Evolutionary conservation across 2,329 filamentous ascomycete genomes (phyloP), one percentile per base, ranked within the genome.

Genomic region (Nectriaceae sp.): DNA sequence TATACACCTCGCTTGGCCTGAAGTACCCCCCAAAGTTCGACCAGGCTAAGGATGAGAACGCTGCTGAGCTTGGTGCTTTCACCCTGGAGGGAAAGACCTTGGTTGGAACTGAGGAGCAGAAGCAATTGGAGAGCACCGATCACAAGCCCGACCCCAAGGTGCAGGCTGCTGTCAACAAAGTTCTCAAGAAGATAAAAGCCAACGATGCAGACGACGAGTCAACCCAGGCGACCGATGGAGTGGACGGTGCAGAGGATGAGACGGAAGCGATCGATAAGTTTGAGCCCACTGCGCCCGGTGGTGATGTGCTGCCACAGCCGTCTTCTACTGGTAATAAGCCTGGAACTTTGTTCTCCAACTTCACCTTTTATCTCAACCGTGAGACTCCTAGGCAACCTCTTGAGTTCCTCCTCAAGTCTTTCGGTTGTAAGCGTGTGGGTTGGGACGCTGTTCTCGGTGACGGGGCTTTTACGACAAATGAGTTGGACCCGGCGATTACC

Each of bases 21-120:
- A 90, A 97, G 49, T 99, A 99, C 67, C 94, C 94, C 16, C 94
- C 94, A 53, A 96, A 91, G 71, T 97, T 97, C 63, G 90, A 97
- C 67, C 77, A 83, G 59, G 79, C 78, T 66, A 93, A 89, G 73
- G 94, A 97, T 65, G 91, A 96, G 67, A 83, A 88, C 63, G 91
- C 90, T 53, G 94, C 88, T 39, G 94, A 97, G 71, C 78, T 99
- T 39, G 89, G 85, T 20, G 94, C 94, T 21, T 96, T 97, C 73
- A 90, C 88, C 22, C 78, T 99, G 4, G 91, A 97, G 71, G 89
- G 88, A 54, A 71, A 71, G 63, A 88, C 84, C 62, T 77, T 83
- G 45, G 72, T 80, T 42, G 79, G 79, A 41, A 71, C 75, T 33
- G 74, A 82, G 47, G 75, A 78, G 54, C 77, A 76, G 57, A 74